Base-by-base conservation (phyloP, 139 green algal genomes). In the Coelastrella sp. region DNA sequence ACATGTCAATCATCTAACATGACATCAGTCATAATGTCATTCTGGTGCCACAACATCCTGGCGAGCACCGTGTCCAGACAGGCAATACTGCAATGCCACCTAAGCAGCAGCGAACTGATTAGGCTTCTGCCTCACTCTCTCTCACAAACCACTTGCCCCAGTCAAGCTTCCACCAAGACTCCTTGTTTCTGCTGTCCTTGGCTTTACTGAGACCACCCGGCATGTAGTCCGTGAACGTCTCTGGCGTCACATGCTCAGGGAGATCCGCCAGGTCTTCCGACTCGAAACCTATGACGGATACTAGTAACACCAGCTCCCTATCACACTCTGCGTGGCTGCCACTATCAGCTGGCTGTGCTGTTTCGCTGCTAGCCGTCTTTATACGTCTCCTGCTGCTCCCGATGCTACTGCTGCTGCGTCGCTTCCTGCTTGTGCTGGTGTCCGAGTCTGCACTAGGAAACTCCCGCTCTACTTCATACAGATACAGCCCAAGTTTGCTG, bases 381-480 rank as follows among this genome's bases (percentile, higher is more conserved):
- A 32, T 76, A 23, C 68, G 68, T 17, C 79, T 83, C 54, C 77
- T 83, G 54, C 77, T 13, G 54, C 54, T 66, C 54, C 77, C 23
- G 77, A 47, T 66, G 77, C 77, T 83, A 54, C 54, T 83, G 77
- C 77, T 83, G 54, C 56, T 85, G 54, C 54, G 14, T 8, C 23
- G 6, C 17, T 85, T 23, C 19, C 61, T 32, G 57, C 19, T 13
- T 19, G 6, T 17, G 57, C 22, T 76, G 68, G 5, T 22, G 3
- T 11, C 64, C 16, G 64, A 71, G 32, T 83, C 77, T 32, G 77
- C 32, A 13, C 13, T 20, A 32, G 77, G 13, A 13, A 85, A 5
- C 57, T 85, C 57, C 16, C n/a, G 79, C 56, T 85, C 79, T n/a
- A 75, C 60, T 66, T 86, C 80, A 54, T 60, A 19, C 59, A 74